Conservation (phyloP, 495 filamentous ascomycete genomes). For the Neurospora africana region DNA sequence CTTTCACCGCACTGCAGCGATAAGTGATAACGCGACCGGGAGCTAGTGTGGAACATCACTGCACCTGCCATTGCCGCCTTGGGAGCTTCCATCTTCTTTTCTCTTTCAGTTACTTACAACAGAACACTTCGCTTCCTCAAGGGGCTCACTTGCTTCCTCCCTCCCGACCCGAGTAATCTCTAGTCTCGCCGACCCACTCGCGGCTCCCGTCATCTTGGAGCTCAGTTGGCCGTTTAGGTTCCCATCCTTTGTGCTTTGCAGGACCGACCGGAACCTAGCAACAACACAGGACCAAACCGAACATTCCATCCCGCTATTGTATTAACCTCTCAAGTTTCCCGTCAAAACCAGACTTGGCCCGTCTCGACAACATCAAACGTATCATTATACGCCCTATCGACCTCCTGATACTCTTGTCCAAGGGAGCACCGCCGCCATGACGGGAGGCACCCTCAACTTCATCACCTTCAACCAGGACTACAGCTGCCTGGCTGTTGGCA, state of each 20-base stretch:
- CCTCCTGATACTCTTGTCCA: background rate
- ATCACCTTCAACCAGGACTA: constrained; percentile 99
- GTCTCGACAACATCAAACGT: background rate
- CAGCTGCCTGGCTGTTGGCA: constrained; percentile 89
- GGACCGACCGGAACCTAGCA: background rate
- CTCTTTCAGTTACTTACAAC: background rate
- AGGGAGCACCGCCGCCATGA: constrained; percentile 21
- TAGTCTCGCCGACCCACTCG: background rate
- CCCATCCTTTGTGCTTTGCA: background rate
- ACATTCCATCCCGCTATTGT: background rate
- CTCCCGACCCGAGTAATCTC: background rate
- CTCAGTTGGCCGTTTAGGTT: background rate
- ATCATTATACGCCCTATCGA: background rate
- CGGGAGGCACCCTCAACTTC: constrained; percentile 72
- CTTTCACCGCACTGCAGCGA: background rate
- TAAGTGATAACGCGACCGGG: background rate
- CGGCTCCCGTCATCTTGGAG: background rate
- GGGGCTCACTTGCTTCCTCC: background rate
- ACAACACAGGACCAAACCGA: background rate
- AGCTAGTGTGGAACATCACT: background rate
- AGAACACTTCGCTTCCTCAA: background rate
- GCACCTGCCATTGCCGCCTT: background rate
- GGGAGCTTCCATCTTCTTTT: background rate
- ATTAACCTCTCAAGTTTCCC: background rate
- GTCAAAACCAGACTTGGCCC: background rate